A percentile compares a stretch with the other conserved stretches of the same genome.
Conservation (phyloP, 2,329 filamentous ascomycete genomes). For the Ascochyta lentis region DNA sequence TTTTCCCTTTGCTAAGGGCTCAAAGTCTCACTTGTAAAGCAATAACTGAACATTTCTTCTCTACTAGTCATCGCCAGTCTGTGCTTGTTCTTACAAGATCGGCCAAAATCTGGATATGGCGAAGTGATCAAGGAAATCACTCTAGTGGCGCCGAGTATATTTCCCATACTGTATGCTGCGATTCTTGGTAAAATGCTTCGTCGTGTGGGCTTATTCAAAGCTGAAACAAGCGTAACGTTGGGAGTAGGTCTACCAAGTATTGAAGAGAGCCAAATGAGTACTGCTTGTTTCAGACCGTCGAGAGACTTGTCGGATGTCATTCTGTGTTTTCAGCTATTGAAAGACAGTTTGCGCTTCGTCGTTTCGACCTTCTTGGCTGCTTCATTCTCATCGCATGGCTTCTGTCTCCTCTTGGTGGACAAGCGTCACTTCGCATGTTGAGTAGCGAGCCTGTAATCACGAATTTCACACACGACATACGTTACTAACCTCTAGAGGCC, state of each 20-base stretch:
- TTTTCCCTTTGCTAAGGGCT: no score
- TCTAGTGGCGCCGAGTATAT: conserved; percentile 18
- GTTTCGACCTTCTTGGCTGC: conserved; percentile 12
- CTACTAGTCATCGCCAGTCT: conserved; percentile 8
- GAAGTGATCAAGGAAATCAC: conserved; percentile 12
- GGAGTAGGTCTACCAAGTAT: background rate
- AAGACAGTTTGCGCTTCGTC: conserved; percentile 11
- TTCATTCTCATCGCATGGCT: background rate
- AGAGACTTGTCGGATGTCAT: conserved; percentile 19
- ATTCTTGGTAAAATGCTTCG: conserved; percentile 18
- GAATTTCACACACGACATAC: background rate
- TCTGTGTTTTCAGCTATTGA: conserved; percentile 20
- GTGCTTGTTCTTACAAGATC: conserved; percentile 1
- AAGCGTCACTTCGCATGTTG: background rate
- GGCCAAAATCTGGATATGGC: conserved; percentile 8
- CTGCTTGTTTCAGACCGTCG: conserved; percentile 2
- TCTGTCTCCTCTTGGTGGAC: background rate
- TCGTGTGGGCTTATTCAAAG: conserved; percentile 4
- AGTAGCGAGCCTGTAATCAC: background rate
- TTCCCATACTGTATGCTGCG: conserved; percentile 20
- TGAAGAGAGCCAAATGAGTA: no score
- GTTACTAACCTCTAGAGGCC: background rate
- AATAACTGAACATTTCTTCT: no score
- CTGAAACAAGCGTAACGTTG: conserved; percentile 10
- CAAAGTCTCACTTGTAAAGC: no score